Percentiles rank a stretch among this genome's conserved stretches.
Evolutionary conservation across 352 stramenopile species (phyloP).

Genomic region (Phytophthora aleatoria): DNA sequence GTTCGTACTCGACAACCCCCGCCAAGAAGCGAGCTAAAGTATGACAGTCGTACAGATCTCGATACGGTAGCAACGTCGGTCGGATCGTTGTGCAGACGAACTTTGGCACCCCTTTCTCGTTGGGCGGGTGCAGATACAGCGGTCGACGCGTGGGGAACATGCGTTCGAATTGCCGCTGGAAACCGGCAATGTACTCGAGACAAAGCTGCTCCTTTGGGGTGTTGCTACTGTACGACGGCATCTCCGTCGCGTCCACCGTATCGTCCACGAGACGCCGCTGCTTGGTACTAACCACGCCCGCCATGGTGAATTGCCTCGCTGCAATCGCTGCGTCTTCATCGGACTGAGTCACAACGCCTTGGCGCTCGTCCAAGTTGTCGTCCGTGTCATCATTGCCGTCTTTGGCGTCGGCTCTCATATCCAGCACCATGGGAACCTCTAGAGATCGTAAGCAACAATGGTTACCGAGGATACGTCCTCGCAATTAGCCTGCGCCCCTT

Average conservation of each 20-base stretch:
- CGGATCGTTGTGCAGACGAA: conserved; percentile 95
- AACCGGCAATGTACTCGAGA: conserved; percentile 93
- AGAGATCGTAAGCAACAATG: background rate
- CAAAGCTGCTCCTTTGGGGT: conserved; percentile 92
- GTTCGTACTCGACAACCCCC: conserved; percentile 93
- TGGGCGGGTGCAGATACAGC: conserved; percentile 90
- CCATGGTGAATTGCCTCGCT: conserved; percentile 72
- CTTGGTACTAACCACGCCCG: conserved; percentile 82
- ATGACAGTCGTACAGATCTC: conserved; percentile 92
- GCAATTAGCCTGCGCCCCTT: conserved; percentile 13
- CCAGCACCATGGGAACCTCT: conserved; percentile 34
- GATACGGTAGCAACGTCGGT: conserved; percentile 91
- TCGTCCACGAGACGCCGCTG: conserved; percentile 77
- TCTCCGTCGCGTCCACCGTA: conserved; percentile 28
- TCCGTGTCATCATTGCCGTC: conserved; percentile 13
- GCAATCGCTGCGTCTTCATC: conserved; percentile 65
- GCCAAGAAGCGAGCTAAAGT: conserved; percentile 90
- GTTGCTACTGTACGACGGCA: conserved; percentile 62
- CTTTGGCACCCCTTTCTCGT: conserved; percentile 93
- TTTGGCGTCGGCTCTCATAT: conserved; percentile 64
- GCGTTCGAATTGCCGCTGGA: conserved; percentile 89
- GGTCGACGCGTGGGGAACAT: conserved; percentile 80
- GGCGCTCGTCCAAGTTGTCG: conserved; percentile 47
- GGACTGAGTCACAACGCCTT: conserved; percentile 56
- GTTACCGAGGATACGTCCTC: conserved; percentile 2